These are phyloP conservation scores for Xylaria sp. DNA, from an alignment of 2,329 filamentous ascomycete genomes.

Conservation along the genomic window DNA sequence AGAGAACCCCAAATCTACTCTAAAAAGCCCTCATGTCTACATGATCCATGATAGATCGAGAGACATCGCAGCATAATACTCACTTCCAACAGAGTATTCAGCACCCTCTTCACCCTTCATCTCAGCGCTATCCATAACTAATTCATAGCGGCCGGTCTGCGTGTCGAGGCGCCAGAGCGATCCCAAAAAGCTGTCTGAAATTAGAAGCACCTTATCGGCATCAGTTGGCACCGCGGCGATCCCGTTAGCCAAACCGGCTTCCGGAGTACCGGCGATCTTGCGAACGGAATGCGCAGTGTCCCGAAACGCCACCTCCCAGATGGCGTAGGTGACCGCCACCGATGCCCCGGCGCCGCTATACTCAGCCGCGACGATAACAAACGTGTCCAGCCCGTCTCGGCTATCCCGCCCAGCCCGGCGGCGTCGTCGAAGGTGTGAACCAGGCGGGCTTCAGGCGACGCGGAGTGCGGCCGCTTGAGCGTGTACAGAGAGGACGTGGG, in stretches of 20 bases:
- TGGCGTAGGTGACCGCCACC: slow-evolving; percentile 11
- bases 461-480: slow-evolving; percentile 32
- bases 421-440: slow-evolving; percentile 35
- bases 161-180: slow-evolving; percentile 33
- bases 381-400: slow-evolving; percentile 33
- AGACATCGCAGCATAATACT: not conserved
- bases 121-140: slow-evolving; percentile 26
- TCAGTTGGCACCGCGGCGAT: slow-evolving; percentile 24
- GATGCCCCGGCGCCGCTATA: slow-evolving; percentile 11
- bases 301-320: slow-evolving; percentile 27
- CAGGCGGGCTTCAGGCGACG: slow-evolving; percentile 25
- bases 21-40: not conserved
- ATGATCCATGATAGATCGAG: no score
- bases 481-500: slow-evolving; percentile 34
- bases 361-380: slow-evolving; percentile 24
- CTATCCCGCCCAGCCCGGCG: slow-evolving; percentile 37
- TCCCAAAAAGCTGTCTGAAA: slow-evolving; percentile 33
- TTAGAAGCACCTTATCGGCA: slow-evolving; percentile 24
- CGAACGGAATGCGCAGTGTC: slow-evolving; percentile 1
- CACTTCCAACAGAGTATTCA: slow-evolving; percentile 20
- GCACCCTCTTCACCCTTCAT: slow-evolving; percentile 23
- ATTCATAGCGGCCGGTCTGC: slow-evolving; percentile 18
- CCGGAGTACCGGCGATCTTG: slow-evolving; percentile 27
- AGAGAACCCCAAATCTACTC: no score
- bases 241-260: slow-evolving; percentile 27